Conservation (phyloP, 495 filamentous ascomycete species). For the Xylaria castorea region DNA sequence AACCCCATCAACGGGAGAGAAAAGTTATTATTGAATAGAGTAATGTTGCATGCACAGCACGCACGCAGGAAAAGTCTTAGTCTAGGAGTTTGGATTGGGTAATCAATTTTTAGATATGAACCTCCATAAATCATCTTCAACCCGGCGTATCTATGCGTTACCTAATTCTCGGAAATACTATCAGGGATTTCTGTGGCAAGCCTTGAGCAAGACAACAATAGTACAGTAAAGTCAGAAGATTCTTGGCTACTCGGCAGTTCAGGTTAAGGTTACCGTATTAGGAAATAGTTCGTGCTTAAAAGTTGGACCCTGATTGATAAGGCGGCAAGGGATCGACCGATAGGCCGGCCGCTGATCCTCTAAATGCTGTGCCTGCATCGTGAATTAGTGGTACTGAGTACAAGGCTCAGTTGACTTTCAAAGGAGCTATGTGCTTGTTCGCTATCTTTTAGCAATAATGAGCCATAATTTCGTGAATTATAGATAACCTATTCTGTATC, state of each 20-base stretch:
- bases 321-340: background rate
- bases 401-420: background rate
- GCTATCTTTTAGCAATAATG: background rate
- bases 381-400: constrained; percentile 29
- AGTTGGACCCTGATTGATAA: background rate
- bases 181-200: no score
- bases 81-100: background rate
- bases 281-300: constrained; percentile 17
- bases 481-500: no score
- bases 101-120: background rate
- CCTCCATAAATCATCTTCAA: background rate
- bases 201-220: background rate
- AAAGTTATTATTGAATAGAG: constrained; percentile 37
- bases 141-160: background rate
- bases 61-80: background rate
- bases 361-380: constrained; percentile 8
- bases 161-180: background rate
- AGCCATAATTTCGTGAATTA: background rate
- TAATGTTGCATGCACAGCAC: background rate
- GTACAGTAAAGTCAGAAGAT: background rate
- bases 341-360: constrained; percentile 8
- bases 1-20: constrained; percentile 46
- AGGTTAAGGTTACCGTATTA: constrained; percentile 4
- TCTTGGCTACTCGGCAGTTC: constrained; percentile 21
- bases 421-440: background rate